Evolutionary conservation across 768 basidiomycete genomes (phyloP), one percentile per base, ranked within the genome.

Genomic region (Suillus lakei): DNA sequence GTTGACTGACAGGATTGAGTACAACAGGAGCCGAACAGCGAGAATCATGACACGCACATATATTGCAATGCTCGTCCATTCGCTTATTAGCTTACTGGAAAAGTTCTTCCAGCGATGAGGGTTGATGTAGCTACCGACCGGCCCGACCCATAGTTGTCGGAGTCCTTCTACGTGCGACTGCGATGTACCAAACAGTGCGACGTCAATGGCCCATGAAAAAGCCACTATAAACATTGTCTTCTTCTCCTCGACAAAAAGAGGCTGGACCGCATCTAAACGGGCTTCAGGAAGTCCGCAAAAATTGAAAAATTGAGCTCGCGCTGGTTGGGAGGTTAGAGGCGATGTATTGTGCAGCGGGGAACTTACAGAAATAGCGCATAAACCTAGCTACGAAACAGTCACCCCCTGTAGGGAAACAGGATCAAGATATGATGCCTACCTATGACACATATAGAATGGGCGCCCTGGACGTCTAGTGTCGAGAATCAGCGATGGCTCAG

Each of bases 31-130:
- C 12, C n/a, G 4, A 12, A 48, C 23, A 48, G 46, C n/a, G 12
- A 48, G 46, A 23, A 26, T 43, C 64, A 55, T 70, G n/a, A 9
- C 9, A 70, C 82, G 32, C 56, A 86, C 86, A 64, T 81, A 82
- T 39, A 84, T 79, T 32, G 80, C 81, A n/a, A 84, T 79, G 50
- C 82, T 80, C 60, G 80, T 72, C 85, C 83, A 85, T 68, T 87
- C 82, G 10, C 73, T 73, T 26, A 76, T 79, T 32, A 85, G 73
- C 26, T 79, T 79, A 6, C 60, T 61, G 23, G 85, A 77, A 55
- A 82, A 80, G 6, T 74, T 70, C 3, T 71, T 67, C 83, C 84
- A 86, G 7, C 74, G 68, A 5, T 69, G 67, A 28, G 73, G 65
- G 38, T 79, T 77, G 64, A 84, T 75, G 13, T 79, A 73, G 0